These are phyloP conservation scores for Apophysomyces variabilis DNA, from an alignment of 371 early-diverging fungal genomes.

Conservation along the genomic window DNA sequence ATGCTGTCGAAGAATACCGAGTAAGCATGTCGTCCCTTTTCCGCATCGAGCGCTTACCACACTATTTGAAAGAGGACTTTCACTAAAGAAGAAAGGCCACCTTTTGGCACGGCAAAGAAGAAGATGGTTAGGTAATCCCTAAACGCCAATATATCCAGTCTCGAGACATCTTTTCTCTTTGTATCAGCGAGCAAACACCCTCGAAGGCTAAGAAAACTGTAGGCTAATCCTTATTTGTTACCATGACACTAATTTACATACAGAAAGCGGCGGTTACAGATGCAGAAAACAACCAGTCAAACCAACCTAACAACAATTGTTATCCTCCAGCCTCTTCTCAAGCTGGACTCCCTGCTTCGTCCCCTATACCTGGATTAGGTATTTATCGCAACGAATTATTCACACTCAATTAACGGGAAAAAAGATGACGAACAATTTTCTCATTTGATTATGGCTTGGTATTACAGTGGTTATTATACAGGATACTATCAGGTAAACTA, in stretches of 20 bases:
- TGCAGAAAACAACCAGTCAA: neutral
- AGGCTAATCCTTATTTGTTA: no score
- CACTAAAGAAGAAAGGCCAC: slow-evolving; percentile 3
- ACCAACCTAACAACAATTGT: neutral
- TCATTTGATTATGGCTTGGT: slow-evolving; percentile 73
- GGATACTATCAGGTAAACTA: slow-evolving; percentile 63
- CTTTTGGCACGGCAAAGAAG: slow-evolving; percentile 4
- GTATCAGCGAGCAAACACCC: no score
- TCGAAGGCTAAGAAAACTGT: neutral
- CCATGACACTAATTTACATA: no score
- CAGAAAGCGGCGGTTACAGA: no score
- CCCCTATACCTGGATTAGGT: neutral
- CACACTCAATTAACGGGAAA: neutral
- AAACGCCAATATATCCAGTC: neutral
- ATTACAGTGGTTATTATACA: slow-evolving; percentile 76
- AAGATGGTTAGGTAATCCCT: neutral
- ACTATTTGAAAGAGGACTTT: neutral
- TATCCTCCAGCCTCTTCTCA: neutral
- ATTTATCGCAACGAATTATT: neutral
- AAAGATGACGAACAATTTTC: neutral
- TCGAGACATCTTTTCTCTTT: neutral
- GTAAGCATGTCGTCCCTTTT: slow-evolving; percentile 8
- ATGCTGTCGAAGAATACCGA: slow-evolving; percentile 54
- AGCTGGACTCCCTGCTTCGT: neutral
- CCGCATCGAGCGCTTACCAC: neutral